Percentiles rank a stretch among this genome's conserved stretches.
Evolutionary conservation across 345 rosid species (phyloP).

Genomic region (Arabidopsis suecica): DNA sequence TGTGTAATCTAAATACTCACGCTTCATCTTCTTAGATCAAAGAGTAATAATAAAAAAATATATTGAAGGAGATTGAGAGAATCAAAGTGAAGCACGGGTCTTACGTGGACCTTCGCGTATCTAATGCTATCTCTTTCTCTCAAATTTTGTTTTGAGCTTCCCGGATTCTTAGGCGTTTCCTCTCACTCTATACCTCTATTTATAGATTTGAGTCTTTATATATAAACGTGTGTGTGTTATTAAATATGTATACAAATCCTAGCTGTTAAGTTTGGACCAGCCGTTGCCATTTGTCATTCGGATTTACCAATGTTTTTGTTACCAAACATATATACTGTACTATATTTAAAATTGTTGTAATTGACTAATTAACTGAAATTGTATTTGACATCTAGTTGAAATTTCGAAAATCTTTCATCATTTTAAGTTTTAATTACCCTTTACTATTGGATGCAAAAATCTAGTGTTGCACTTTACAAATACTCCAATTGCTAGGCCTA

Average conservation of each 20-base stretch:
- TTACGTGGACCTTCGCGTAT: constrained; percentile 43
- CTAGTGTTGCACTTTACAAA: not conserved
- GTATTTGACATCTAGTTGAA: not conserved
- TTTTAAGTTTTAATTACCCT: not conserved
- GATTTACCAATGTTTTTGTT: constrained; percentile 14
- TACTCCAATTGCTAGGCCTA: not conserved
- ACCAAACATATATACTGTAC: not conserved
- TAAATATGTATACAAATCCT: not conserved
- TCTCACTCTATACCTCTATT: constrained; percentile 36
- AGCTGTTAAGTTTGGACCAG: constrained; percentile 36
- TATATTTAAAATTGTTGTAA: not conserved
- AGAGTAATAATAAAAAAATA: not conserved
- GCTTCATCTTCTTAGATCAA: constrained; percentile 51
- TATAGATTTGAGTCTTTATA: constrained; percentile 35
- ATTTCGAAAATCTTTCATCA: not conserved
- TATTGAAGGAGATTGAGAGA: constrained; percentile 23
- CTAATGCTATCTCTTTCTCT: constrained; percentile 22
- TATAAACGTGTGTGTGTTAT: constrained; percentile 20
- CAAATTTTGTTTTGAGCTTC: constrained; percentile 7
- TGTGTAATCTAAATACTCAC: constrained; percentile 57
- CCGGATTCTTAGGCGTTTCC: constrained; percentile 22
- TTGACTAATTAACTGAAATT: not conserved
- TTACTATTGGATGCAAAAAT: not conserved
- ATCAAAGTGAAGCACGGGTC: constrained; percentile 47
- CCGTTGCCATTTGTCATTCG: constrained; percentile 28